These are phyloP conservation scores for Podospora conica DNA, from an alignment of 495 filamentous ascomycete species.

Conservation along the genomic window DNA sequence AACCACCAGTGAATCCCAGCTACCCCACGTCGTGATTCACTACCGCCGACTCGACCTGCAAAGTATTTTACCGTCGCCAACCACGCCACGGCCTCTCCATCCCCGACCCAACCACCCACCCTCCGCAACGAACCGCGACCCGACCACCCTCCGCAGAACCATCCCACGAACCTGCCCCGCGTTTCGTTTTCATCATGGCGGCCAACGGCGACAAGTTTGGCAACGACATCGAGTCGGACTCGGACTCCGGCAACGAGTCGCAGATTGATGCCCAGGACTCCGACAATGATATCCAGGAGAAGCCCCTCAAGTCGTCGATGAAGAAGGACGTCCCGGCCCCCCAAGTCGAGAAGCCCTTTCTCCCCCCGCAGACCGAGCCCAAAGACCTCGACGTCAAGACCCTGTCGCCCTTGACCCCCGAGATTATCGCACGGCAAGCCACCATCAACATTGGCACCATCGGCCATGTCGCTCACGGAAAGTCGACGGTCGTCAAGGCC, in stretches of 20 bases:
- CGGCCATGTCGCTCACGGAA: slow-evolving; percentile 97
- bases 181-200: slow-evolving; percentile 32
- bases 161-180: slow-evolving; percentile 18
- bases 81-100: not conserved
- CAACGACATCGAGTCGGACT: slow-evolving; percentile 45
- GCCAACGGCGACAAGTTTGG: slow-evolving; percentile 44
- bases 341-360: slow-evolving; percentile 42
- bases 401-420: slow-evolving; percentile 80
- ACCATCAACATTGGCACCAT: slow-evolving; percentile 99
- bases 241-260: slow-evolving; percentile 43
- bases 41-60: not conserved
- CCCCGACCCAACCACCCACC: not conserved
- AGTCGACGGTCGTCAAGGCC: slow-evolving; percentile 97
- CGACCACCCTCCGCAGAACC: not conserved
- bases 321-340: slow-evolving; percentile 42
- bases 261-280: slow-evolving; percentile 33
- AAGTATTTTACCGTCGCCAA: not conserved
- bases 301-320: slow-evolving; percentile 39
- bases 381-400: slow-evolving; percentile 70
- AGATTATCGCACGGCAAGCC: slow-evolving; percentile 94
- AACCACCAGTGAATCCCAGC: slow-evolving; percentile 6
- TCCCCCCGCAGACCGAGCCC: slow-evolving; percentile 89
- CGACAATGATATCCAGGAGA: slow-evolving; percentile 36
- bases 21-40: not conserved
- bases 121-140: not conserved